phyloP scores from a whole-genome alignment of 495 filamentous ascomycete genomes.

The Penicilliopsis zonata region DNA sequence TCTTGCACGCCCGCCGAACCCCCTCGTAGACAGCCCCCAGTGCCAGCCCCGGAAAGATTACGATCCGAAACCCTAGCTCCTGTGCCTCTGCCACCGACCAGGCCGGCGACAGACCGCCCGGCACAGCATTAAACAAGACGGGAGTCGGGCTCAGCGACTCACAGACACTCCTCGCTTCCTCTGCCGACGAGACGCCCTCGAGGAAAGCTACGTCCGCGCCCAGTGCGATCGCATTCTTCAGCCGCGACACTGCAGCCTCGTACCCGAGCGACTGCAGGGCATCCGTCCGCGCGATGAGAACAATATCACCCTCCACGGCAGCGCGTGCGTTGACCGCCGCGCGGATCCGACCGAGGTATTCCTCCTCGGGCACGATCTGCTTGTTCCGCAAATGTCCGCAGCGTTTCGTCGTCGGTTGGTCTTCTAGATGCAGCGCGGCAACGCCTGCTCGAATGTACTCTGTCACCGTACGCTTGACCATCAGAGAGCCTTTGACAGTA shows the following conservation, averaged over 20 bases:
- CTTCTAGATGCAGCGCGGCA: constrained; percentile 61
- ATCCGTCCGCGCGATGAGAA: constrained; percentile 60
- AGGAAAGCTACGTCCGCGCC: constrained; percentile 56
- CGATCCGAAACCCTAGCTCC: constrained; percentile 50
- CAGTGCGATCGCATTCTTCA: constrained; percentile 41
- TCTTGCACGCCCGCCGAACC: constrained; percentile 17
- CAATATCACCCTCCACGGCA: constrained; percentile 41
- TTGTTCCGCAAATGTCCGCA: constrained; percentile 54
- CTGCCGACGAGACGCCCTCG: background rate
- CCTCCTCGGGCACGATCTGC: constrained; percentile 39
- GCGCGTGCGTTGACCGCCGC: constrained; percentile 38
- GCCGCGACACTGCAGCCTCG: constrained; percentile 43
- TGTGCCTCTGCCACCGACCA: constrained; percentile 46
- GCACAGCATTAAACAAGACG: constrained; percentile 55
- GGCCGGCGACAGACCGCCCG: constrained; percentile 48
- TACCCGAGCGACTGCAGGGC: constrained; percentile 52
- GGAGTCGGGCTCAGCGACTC: constrained; percentile 46
- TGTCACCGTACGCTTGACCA: constrained; percentile 49
- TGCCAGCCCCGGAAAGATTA: constrained; percentile 47
- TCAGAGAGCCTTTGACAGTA: too few species aligned
- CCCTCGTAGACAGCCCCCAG: constrained; percentile 40
- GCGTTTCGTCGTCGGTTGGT: constrained; percentile 55
- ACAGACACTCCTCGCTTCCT: constrained; percentile 12
- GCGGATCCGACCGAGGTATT: constrained; percentile 44
- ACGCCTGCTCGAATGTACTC: constrained; percentile 57